Evolutionary conservation across 192 early-diverging fungal species (phyloP).

Genomic region (Gaertneriomyces sp.): DNA sequence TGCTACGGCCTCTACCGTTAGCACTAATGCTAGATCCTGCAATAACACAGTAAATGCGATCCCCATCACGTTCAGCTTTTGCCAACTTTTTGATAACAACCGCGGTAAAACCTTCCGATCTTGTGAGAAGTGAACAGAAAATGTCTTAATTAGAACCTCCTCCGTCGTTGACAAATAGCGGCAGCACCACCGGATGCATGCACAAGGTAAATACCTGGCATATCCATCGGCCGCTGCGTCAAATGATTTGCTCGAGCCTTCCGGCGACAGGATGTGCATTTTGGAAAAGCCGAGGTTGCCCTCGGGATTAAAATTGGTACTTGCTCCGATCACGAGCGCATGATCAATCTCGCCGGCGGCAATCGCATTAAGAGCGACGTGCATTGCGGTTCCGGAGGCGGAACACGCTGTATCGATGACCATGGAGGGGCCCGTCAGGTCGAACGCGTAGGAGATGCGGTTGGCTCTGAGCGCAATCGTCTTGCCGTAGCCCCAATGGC

Average conservation of each 20-base stretch:
- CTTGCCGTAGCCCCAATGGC: conserved; percentile 9
- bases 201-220: background rate
- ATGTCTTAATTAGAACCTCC: too few relatives aligned
- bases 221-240: conserved; percentile 40
- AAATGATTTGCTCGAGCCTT: conserved; percentile 32
- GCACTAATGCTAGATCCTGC: conserved; percentile 31
- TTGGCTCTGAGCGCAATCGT: conserved; percentile 25
- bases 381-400: conserved; percentile 27
- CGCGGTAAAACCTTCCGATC: conserved; percentile 32
- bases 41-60: conserved; percentile 35
- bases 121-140: background rate
- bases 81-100: conserved; percentile 35
- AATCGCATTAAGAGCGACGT: conserved; percentile 33
- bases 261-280: conserved; percentile 31
- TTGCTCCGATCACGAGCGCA: conserved; percentile 30
- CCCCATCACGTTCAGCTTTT: conserved; percentile 29
- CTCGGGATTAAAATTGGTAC: conserved; percentile 17
- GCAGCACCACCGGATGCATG: too few relatives aligned
- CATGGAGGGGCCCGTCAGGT: conserved; percentile 28
- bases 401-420: conserved; percentile 40
- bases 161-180: too few relatives aligned
- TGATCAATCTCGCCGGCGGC: conserved; percentile 32
- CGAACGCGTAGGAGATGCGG: conserved; percentile 32
- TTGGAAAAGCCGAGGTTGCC: conserved; percentile 21
- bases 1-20: conserved; percentile 30